phyloP scores from a whole-genome alignment of 208 protist genomes.

The Zelonia costaricensis region DNA sequence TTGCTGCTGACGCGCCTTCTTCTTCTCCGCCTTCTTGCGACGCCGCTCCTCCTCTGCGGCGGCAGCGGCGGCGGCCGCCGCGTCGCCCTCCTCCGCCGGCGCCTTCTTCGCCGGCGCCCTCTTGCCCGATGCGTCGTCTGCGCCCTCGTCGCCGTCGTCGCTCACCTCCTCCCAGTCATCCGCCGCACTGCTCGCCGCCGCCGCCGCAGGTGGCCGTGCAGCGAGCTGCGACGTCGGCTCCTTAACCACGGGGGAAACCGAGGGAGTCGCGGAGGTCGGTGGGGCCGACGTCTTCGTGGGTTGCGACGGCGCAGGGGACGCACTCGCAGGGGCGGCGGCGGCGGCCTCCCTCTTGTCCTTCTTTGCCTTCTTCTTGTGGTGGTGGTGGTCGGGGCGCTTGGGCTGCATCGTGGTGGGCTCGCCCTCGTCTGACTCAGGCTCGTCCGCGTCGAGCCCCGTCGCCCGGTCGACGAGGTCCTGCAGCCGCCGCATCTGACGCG shows the following conservation, averaged over 20 bases:
- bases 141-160: slow-evolving; percentile 5
- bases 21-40: slow-evolving; percentile 38
- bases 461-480: slow-evolving; percentile 74
- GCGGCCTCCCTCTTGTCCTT: slow-evolving; percentile 6
- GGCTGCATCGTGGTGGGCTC: slow-evolving; percentile 32
- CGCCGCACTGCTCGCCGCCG: not conserved
- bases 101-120: not conserved
- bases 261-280: no score
- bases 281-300: no score
- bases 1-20: slow-evolving; percentile 38
- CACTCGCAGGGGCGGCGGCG: not conserved
- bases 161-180: slow-evolving; percentile 31
- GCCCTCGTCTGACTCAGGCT: slow-evolving; percentile 18
- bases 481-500: slow-evolving; percentile 74
- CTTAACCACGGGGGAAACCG: no score
- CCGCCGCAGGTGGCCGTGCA: not conserved
- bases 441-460: slow-evolving; percentile 59
- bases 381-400: slow-evolving; percentile 9
- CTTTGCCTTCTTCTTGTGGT: slow-evolving; percentile 19
- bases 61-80: slow-evolving; percentile 1
- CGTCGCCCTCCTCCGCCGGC: not conserved
- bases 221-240: no score
- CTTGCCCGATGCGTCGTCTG: not conserved
- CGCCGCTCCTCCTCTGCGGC: slow-evolving; percentile 17
- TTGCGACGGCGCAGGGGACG: not conserved